Base-by-base conservation (phyloP, 2,329 filamentous ascomycete species). In the Colletotrichum horii region DNA sequence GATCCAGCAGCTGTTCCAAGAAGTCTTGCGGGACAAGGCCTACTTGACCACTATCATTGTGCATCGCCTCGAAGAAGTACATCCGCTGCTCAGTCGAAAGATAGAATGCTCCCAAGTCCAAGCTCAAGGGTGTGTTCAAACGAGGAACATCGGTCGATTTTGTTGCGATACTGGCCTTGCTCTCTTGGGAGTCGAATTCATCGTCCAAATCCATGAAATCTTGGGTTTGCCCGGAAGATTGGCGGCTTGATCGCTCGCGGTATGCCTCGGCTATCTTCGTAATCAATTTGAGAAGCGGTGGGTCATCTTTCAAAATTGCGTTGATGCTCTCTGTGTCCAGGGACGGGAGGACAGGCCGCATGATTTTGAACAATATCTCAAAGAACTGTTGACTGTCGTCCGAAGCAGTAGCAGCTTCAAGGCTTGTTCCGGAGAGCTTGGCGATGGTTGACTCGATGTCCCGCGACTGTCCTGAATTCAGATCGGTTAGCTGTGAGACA, bases 121-220 rank as follows among this genome's bases (percentile, higher is more conserved):
- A 78, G 22, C 81, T 79, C 56, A 90, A 81, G 15, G 87, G 81
- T 8, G 83, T 80, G 58, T 87, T 87, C 24, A 85, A 84, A 22
- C 90, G 87, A 56, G 91, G 86, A 56, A 91, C 80, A 19, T 88
- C 80, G 24, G 83, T 79, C 2, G 78, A 74, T 36, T 83, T 85
- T 34, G 85, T 81, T 2, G 81, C 76, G 19, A 83, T 81, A 65
- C 85, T 87, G 30, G 82, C 84, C 28, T 87, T 87, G 76, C 89
- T 92, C 68, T 86, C 86, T 78, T 93, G 91, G 0, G 91, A 92
- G 55, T 91, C 90, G 70, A 93, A 92, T 3, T 90, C 90, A 15
- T 90, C 88, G 79, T 95, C 94, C 7, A 95, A 80, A 71, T 95
- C 93, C 92, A 94, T 93, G 8, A 88, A 81, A 78, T 93, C 91